phyloP scores from a whole-genome alignment of 148 eudicot genomes.

The Agrostemma githago region DNA sequence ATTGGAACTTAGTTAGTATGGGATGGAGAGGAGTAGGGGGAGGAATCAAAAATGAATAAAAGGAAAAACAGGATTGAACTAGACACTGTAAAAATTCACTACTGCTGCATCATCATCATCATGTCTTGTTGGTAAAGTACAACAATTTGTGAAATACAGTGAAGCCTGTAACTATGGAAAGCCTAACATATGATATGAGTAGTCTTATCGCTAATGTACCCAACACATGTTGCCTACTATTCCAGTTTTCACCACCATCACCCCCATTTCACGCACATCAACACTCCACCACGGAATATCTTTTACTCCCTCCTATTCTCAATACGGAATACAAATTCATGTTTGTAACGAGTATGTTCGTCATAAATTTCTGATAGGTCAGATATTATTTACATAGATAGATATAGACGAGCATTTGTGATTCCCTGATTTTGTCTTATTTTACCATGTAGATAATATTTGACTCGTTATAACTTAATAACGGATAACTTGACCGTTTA shows the following conservation, averaged over 20 bases:
- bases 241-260: not conserved
- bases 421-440: no score
- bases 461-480: no score
- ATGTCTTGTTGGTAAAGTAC: conserved; percentile 12
- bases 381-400: no score
- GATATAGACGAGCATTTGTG: no score
- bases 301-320: no score
- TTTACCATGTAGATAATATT: no score
- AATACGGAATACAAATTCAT: no score
- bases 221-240: conserved; percentile 22
- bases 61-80: conserved; percentile 15
- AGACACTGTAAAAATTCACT: conserved; percentile 1
- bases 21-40: not conserved
- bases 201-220: conserved; percentile 27
- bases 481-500: no score
- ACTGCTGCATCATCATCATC: not conserved
- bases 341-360: no score
- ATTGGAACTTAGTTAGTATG: not conserved
- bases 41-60: no score
- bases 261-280: conserved; percentile 8
- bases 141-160: conserved; percentile 11
- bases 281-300: not conserved
- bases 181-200: conserved; percentile 26
- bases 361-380: no score
- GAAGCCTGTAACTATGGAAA: not conserved